Evolutionary conservation across 371 early-diverging fungal genomes (phyloP).

Genomic region (Phascolomyces articulosus): DNA sequence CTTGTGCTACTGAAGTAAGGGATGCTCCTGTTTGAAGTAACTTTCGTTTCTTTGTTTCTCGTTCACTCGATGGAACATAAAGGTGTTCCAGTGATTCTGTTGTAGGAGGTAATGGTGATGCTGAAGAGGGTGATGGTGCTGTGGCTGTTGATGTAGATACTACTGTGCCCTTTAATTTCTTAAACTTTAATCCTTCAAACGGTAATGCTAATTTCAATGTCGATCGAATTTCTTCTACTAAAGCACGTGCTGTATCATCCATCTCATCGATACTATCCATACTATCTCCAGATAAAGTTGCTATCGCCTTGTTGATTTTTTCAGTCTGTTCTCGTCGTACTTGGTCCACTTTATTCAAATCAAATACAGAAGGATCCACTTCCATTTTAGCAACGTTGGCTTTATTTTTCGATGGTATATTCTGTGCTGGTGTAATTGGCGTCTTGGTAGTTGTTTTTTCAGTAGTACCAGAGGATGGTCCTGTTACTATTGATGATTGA

Average conservation of each 20-base stretch:
- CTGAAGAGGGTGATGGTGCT: conserved; percentile 10
- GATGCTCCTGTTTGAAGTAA: neutral
- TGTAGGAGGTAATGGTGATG: conserved; percentile 19
- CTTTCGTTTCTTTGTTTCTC: conserved; percentile 31
- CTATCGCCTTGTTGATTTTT: conserved; percentile 36
- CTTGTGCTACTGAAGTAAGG: neutral
- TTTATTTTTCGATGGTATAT: neutral
- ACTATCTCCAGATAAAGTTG: conserved; percentile 50
- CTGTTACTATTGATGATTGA: conserved; percentile 13
- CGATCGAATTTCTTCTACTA: conserved; percentile 33
- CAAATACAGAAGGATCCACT: conserved; percentile 35
- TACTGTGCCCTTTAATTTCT: conserved; percentile 5
- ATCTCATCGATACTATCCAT: neutral
- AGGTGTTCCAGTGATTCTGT: conserved; percentile 25
- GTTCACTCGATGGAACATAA: conserved; percentile 33
- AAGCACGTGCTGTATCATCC: conserved; percentile 27
- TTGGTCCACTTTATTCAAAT: conserved; percentile 31
- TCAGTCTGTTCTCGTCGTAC: conserved; percentile 23
- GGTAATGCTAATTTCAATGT: conserved; percentile 30
- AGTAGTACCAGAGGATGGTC: neutral
- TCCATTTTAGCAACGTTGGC: neutral
- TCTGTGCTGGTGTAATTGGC: neutral
- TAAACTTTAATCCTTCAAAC: conserved; percentile 25
- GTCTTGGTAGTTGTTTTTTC: neutral
- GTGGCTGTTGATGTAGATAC: neutral